Evolutionary conservation across 768 basidiomycete genomes (phyloP).

Genomic region (Mrakia gelida): DNA sequence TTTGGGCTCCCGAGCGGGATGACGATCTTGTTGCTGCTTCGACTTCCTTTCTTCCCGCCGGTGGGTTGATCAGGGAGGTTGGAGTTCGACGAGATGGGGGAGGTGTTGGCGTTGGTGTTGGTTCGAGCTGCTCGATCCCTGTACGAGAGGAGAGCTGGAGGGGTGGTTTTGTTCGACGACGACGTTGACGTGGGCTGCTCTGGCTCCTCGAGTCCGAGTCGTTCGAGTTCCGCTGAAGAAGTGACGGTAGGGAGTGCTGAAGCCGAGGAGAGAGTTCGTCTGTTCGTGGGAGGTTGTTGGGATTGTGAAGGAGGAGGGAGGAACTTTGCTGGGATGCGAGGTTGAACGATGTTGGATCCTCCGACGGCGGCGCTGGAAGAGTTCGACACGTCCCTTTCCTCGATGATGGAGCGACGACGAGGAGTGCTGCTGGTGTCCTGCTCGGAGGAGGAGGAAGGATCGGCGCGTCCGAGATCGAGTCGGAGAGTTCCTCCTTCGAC

Average conservation of each 20-base stretch:
- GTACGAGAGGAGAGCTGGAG: not conserved
- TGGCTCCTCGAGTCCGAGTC: not conserved
- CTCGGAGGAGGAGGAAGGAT: not conserved
- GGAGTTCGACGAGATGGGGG: not conserved
- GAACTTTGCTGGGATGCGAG: not conserved
- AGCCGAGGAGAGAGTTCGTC: not conserved
- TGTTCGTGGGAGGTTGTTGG: not conserved
- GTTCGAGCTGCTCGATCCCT: conserved; percentile 3
- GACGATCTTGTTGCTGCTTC: not conserved
- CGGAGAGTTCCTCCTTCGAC: not conserved
- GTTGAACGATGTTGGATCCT: too few relatives aligned
- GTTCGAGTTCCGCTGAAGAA: not conserved
- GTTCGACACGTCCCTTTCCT: too few relatives aligned
- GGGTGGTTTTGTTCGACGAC: not conserved
- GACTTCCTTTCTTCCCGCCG: not conserved
- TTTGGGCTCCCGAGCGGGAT: not conserved
- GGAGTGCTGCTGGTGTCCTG: not conserved
- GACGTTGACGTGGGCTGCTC: not conserved
- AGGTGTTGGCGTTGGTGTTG: not conserved
- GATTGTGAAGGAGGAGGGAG: not conserved
- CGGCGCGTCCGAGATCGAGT: not conserved
- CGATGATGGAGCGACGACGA: not conserved
- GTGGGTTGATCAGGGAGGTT: not conserved
- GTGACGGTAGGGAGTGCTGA: not conserved
- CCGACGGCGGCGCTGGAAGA: not conserved